Evolutionary conservation across 108 stramenopile species (phyloP).

Genomic region (Cyclotella choctawhatcheeana): DNA sequence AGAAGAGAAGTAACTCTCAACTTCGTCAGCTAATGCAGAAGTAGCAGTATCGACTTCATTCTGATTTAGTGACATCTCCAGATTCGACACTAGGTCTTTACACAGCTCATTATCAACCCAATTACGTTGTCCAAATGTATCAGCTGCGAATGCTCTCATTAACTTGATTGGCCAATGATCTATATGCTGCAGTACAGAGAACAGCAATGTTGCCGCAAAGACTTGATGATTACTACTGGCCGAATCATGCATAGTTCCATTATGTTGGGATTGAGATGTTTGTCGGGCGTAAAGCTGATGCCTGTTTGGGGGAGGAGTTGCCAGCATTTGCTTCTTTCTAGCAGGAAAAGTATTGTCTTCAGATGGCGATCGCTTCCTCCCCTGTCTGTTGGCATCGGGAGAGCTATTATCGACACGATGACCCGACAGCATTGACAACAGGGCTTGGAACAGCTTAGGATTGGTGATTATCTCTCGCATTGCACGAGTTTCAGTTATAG

Average conservation of each 20-base stretch:
- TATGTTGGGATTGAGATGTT: background rate
- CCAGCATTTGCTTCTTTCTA: slow-evolving; percentile 12
- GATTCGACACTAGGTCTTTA: slow-evolving; percentile 63
- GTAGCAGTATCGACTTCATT: slow-evolving; percentile 15
- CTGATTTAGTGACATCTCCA: slow-evolving; percentile 32
- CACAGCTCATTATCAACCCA: slow-evolving; percentile 76
- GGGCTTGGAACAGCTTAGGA: slow-evolving; percentile 23
- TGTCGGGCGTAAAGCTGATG: slow-evolving; percentile 5
- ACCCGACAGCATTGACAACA: slow-evolving; percentile 1
- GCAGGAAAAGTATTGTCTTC: slow-evolving; percentile 14
- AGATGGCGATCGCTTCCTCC: slow-evolving; percentile 32
- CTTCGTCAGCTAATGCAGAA: slow-evolving; percentile 16
- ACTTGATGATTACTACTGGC: slow-evolving; percentile 20
- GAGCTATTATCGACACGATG: background rate
- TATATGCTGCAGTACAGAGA: slow-evolving; percentile 56
- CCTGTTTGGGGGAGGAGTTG: slow-evolving; percentile 6
- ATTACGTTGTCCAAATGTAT: slow-evolving; percentile 71
- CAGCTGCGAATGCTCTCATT: slow-evolving; percentile 69
- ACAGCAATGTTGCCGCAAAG: slow-evolving; percentile 66
- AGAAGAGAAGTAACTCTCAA: slow-evolving; percentile 42
- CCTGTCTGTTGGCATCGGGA: background rate
- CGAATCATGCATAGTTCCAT: background rate
- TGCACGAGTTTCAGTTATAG: slow-evolving; percentile 16
- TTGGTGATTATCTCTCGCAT: slow-evolving; percentile 21
- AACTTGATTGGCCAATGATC: slow-evolving; percentile 79